Base-by-base conservation (phyloP, 169 alveolate species). In the Condylostoma magnum region DNA sequence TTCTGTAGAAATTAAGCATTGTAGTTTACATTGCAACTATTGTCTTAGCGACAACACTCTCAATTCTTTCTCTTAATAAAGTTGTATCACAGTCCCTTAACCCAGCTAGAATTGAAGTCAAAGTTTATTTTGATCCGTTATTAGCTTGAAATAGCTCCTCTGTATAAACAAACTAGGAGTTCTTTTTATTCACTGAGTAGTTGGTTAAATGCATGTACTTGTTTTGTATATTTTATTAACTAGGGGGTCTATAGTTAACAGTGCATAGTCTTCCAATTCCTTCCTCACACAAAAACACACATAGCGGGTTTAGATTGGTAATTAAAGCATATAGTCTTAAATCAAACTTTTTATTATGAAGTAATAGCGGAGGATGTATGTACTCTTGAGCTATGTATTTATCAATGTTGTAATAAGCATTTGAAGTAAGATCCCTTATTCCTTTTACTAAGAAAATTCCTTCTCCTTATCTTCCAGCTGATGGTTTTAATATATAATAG, bases 181-280 rank as follows among this genome's bases (percentile, higher is more conserved):
- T 91, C 55, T 90, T 89, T 73, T 96, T 96, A 83, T 97, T 97
- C 25, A 97, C 77, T 25, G 97, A 91, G 69, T 93, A 97, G 77
- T 97, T 97, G 2, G 99, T 97, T 60, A 96, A 79, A 69, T 97
- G 99, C 88, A 96, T 93, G 74, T 69, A 97, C 0, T 85, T 68
- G 71, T 95, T 91, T 63, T 81, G 82, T 47, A 92, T 57, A 79
- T 96, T 95, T 33, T 85, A 80, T 36, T 82, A 76, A 20, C 92
- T 81, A 10, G 98, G 98, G 33, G 73, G 58, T 52, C 84, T 77
- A 76, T 97, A 97, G 34, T 93, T 93, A 47, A 90, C 97, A 30
- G 98, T 95, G 63, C 99, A 95, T 57, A 96, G 89, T 46, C 99
- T 87, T 8, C 95, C 99, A 52, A 97, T 77, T 0, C 99, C 99